Evolutionary conservation across 345 rosid genomes (phyloP).

Genomic region (Corchorus olitorius): DNA sequence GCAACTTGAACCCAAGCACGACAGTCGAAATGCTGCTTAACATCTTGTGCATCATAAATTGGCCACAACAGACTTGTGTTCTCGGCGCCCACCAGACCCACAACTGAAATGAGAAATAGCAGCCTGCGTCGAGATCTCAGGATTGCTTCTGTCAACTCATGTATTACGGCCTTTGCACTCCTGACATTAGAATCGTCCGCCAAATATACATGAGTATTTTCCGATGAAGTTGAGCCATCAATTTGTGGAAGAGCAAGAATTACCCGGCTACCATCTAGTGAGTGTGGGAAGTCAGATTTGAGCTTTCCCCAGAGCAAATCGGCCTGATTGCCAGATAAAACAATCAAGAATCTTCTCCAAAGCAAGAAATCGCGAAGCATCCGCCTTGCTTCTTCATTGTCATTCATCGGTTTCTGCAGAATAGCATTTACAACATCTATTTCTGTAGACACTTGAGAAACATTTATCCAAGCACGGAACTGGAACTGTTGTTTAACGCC

Average conservation of each 20-base stretch:
- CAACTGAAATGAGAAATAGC: background rate
- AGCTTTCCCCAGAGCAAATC: background rate
- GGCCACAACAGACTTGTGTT: slow-evolving; percentile 10
- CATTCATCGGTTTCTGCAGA: background rate
- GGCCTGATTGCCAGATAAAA: background rate
- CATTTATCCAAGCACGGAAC: background rate
- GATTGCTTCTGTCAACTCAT: background rate
- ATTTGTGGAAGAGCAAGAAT: background rate
- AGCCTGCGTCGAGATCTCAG: background rate
- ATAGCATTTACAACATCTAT: background rate
- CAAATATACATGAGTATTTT: background rate
- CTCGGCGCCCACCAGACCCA: background rate
- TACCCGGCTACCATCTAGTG: background rate
- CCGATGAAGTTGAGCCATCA: background rate
- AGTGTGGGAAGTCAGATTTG: background rate
- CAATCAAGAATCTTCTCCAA: background rate
- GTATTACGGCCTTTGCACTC: background rate
- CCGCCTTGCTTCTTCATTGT: background rate
- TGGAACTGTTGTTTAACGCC: background rate
- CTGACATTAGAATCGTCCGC: background rate
- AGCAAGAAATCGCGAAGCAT: background rate
- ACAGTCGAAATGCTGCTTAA: background rate
- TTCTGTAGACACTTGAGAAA: background rate
- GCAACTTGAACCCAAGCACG: slow-evolving; percentile 15
- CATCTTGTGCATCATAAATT: slow-evolving; percentile 5